These are phyloP conservation scores for Ogataea ganodermae DNA, from an alignment of 805 yeast genomes.

Conservation along the genomic window DNA sequence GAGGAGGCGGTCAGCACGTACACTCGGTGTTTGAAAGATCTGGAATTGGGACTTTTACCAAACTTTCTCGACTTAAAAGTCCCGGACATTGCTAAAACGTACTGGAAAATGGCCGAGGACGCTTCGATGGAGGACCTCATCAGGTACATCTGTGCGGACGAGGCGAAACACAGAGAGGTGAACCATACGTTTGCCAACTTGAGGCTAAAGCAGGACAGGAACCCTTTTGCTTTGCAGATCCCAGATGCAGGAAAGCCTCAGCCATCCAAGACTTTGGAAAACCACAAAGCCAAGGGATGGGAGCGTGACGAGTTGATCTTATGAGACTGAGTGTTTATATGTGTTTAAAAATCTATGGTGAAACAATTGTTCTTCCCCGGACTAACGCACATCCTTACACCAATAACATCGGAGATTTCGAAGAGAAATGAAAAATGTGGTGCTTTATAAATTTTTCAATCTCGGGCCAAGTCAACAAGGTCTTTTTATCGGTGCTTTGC, in stretches of 20 bases:
- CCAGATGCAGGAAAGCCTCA: constrained; percentile 29
- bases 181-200: constrained; percentile 76
- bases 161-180: constrained; percentile 77
- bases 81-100: constrained; percentile 62
- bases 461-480: background rate
- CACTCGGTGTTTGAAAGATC: constrained; percentile 57
- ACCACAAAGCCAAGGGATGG: constrained; percentile 36
- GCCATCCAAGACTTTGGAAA: constrained; percentile 30
- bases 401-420: constrained; percentile 2
- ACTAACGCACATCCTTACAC: constrained; percentile 1
- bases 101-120: constrained; percentile 59
- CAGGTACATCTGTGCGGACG: constrained; percentile 69
- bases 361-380: background rate
- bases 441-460: background rate
- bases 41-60: constrained; percentile 51
- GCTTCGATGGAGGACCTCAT: constrained; percentile 61
- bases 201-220: constrained; percentile 52
- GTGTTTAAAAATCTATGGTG: background rate
- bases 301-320: constrained; percentile 35
- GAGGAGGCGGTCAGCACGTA: constrained; percentile 77
- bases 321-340: constrained; percentile 3
- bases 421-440: background rate
- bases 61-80: constrained; percentile 46
- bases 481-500: background rate
- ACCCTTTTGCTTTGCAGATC: constrained; percentile 61